phyloP scores from a whole-genome alignment of 495 filamentous ascomycete species.

The Aspergillus wentii region DNA sequence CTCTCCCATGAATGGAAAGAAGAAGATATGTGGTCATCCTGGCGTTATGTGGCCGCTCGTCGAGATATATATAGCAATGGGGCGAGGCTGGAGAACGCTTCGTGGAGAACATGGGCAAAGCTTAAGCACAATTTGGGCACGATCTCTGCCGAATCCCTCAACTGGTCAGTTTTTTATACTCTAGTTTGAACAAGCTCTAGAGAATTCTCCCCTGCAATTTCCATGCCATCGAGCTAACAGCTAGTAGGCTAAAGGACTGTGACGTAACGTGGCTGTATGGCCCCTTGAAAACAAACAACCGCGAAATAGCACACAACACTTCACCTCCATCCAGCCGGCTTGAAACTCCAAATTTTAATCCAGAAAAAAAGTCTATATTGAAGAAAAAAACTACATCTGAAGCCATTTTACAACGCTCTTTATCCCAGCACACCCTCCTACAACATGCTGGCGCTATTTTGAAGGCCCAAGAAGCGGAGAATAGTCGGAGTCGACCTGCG shows the following conservation, averaged over 20 bases:
- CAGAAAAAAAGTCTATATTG: conserved; percentile 85
- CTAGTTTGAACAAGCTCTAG: conserved; percentile 8
- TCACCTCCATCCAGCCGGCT: conserved; percentile 56
- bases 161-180: conserved; percentile 60
- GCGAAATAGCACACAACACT: conserved; percentile 28
- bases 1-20: conserved; percentile 93
- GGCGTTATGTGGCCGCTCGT: conserved; percentile 83
- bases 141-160: conserved; percentile 80
- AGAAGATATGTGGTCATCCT: conserved; percentile 97
- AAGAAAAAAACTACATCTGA: conserved; percentile 97
- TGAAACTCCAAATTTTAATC: conserved; percentile 77
- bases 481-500: conserved; percentile 36
- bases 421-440: conserved; percentile 85
- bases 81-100: conserved; percentile 87
- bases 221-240: no score
- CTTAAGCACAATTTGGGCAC: conserved; percentile 79
- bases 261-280: conserved; percentile 99
- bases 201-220: no score
- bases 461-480: conserved; percentile 76
- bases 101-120: conserved; percentile 98
- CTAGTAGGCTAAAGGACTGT: conserved; percentile 89
- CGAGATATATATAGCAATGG: conserved; percentile 74
- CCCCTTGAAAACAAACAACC: conserved; percentile 69
- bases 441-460: conserved; percentile 92
- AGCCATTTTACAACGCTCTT: conserved; percentile 84